A percentile compares a stretch with the other conserved stretches of the same genome.
Evolutionary conservation across 2,329 filamentous ascomycete genomes (phyloP).

Genomic region (Aspergillus sp.): DNA sequence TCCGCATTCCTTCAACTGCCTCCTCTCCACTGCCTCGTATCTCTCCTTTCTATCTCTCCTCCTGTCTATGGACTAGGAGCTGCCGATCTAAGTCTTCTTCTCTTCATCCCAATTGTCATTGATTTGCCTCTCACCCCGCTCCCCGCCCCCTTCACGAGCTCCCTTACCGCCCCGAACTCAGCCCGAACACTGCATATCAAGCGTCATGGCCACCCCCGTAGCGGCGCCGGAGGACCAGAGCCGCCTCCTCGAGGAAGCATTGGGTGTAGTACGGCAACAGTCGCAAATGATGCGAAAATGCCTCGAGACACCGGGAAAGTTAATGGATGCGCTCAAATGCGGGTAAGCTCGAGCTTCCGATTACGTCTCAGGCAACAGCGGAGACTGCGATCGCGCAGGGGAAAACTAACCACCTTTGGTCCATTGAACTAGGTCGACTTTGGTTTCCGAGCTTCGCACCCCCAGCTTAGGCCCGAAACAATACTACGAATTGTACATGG

Average conservation of each 20-base stretch:
- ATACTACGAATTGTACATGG: conserved; percentile 99
- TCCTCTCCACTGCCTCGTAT: conserved; percentile 1
- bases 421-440: conserved; percentile 69
- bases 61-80: conserved; percentile 27
- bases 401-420: conserved; percentile 5
- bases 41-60: conserved; percentile 15
- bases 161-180: conserved; percentile 27
- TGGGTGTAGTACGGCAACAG: conserved; percentile 95
- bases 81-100: conserved; percentile 7
- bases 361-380: conserved; percentile 25
- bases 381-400: conserved; percentile 7
- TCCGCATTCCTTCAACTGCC: conserved; percentile 2
- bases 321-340: conserved; percentile 99
- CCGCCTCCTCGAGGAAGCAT: conserved; percentile 93
- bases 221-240: conserved; percentile 76
- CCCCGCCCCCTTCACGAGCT: conserved; percentile 18
- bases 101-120: conserved; percentile 11
- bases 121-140: conserved; percentile 7
- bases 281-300: conserved; percentile 96
- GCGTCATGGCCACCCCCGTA: conserved; percentile 52
- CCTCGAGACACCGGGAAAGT: conserved; percentile 92
- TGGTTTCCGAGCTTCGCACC: conserved; percentile 96
- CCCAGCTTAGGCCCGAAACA: conserved; percentile 98
- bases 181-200: conserved; percentile 21
- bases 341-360: conserved; percentile 63